Percentiles rank a stretch among this genome's conserved stretches.
These are phyloP conservation scores for Chimonanthus salicifolius DNA, from an alignment of 164 flowering plant species.

Conservation along the genomic window DNA sequence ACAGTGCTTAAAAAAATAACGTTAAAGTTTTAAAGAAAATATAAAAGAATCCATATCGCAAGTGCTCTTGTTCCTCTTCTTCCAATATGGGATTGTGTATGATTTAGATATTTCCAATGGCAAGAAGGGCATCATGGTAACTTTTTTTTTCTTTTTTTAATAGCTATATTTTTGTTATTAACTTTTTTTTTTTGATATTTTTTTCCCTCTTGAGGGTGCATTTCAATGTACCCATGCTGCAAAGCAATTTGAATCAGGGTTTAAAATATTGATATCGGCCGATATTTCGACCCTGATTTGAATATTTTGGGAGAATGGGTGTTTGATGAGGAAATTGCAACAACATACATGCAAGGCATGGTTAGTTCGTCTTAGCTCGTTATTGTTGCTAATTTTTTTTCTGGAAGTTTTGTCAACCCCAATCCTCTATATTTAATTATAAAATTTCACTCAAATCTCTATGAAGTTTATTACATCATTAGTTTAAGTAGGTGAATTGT, in stretches of 20 bases:
- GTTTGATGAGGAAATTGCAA: too few species aligned
- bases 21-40: too few species aligned
- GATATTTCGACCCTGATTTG: too few species aligned
- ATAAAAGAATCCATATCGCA: too few species aligned
- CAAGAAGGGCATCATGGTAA: slow-evolving; percentile 67
- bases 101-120: slow-evolving; percentile 58
- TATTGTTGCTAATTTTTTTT: slow-evolving; percentile 74
- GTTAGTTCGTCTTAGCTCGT: slow-evolving; percentile 86
- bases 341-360: not conserved
- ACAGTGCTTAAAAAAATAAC: too few species aligned
- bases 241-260: not conserved
- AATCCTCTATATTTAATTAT: not conserved
- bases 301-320: not conserved
- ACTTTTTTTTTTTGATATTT: not conserved
- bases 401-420: slow-evolving; percentile 56
- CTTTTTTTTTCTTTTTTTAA: not conserved
- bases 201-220: not conserved
- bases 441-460: not conserved
- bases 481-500: not conserved
- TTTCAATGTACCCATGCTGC: not conserved
- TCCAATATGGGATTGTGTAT: slow-evolving; percentile 91
- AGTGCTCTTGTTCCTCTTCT: slow-evolving; percentile 45
- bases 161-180: not conserved
- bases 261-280: too few species aligned
- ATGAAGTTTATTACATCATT: too few species aligned